Evolutionary conservation across 2,329 filamentous ascomycete genomes (phyloP).

Genomic region (Elsinoe arachidis): DNA sequence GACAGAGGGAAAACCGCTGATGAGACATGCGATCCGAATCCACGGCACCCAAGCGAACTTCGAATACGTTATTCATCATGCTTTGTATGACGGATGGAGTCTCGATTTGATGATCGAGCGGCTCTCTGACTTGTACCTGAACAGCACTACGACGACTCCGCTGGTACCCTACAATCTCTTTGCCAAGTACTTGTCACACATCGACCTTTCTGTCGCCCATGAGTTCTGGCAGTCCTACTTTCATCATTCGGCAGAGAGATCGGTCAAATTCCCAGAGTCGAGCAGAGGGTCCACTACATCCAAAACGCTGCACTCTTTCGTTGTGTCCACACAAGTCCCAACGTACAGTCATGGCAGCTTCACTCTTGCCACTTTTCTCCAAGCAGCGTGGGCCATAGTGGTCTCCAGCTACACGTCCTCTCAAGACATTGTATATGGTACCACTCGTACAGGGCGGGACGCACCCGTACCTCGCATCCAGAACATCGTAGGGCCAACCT

Average conservation of each 20-base stretch:
- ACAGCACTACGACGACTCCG: not conserved
- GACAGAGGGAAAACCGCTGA: not conserved
- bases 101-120: not conserved
- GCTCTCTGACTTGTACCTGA: not conserved
- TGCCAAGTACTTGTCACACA: not conserved
- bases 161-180: not conserved
- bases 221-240: not conserved
- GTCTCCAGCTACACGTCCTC: not conserved
- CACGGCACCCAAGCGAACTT: not conserved
- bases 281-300: not conserved
- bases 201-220: not conserved
- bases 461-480: not conserved
- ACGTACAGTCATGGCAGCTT: not conserved
- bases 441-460: not conserved
- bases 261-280: not conserved
- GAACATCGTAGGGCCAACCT: not conserved
- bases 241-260: not conserved
- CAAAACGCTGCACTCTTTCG: not conserved
- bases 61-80: slow-evolving; percentile 1
- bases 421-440: slow-evolving; percentile 2
- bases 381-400: not conserved
- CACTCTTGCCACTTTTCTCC: not conserved
- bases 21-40: not conserved
- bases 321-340: not conserved
- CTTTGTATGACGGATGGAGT: slow-evolving; percentile 9